Evolutionary conservation across 2,329 filamentous ascomycete genomes (phyloP).

Genomic region (Pyrenophora graminea): DNA sequence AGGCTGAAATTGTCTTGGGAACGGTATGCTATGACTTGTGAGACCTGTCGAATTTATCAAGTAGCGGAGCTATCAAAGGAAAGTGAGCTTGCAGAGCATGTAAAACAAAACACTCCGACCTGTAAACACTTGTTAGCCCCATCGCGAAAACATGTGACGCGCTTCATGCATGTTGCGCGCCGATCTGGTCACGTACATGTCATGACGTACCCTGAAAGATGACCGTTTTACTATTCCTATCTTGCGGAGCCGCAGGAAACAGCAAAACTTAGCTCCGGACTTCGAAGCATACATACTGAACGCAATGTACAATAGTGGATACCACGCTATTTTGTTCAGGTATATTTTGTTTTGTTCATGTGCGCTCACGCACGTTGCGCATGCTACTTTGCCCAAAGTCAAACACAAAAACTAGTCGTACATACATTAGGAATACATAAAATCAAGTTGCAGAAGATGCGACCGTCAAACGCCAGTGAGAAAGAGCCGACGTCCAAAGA

Average conservation of each 20-base stretch:
- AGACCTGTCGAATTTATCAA: too few species aligned
- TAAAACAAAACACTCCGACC: too few species aligned
- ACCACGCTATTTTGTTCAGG: neutral
- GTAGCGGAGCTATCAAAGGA: too few species aligned
- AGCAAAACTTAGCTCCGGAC: neutral
- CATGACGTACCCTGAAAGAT: constrained; percentile 25
- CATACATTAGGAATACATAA: constrained; percentile 13
- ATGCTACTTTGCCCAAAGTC: constrained; percentile 8
- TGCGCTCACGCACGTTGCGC: constrained; percentile 6
- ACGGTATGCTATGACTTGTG: too few species aligned
- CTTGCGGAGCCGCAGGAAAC: neutral
- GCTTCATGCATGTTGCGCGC: neutral
- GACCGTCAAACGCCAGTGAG: constrained; percentile 21
- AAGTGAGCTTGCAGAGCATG: too few species aligned
- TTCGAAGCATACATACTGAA: too few species aligned
- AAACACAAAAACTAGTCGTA: constrained; percentile 17
- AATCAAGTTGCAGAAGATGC: neutral
- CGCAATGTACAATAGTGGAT: neutral
- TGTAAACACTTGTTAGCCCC: neutral
- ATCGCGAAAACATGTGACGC: constrained; percentile 11
- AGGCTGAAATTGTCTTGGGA: too few species aligned
- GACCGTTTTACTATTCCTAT: too few species aligned
- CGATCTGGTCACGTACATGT: constrained; percentile 20
- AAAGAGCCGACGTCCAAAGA: neutral
- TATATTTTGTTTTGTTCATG: neutral